Conservation (phyloP, 192 early-diverging fungal species). For the Coemansia sp. region DNA sequence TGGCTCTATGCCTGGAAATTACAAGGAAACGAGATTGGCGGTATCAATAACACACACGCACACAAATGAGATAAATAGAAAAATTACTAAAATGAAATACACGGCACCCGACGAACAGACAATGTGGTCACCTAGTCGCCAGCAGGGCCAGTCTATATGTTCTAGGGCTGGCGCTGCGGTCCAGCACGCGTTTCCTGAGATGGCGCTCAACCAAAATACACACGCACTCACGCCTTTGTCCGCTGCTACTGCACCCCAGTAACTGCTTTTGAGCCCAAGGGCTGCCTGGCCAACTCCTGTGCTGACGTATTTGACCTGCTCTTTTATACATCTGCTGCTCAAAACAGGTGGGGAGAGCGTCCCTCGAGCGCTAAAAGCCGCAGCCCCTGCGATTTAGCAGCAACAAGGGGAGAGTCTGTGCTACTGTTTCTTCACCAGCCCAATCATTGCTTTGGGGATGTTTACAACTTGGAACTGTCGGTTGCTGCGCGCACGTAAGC, state of each 20-base stretch:
- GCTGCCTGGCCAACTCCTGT: slow-evolving; percentile 1
- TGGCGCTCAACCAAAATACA: neutral
- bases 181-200: neutral
- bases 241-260: slow-evolving; percentile 6
- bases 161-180: neutral
- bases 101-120: neutral
- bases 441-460: slow-evolving; percentile 7
- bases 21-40: neutral
- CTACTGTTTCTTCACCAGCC: slow-evolving; percentile 4
- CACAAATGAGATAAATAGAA: neutral
- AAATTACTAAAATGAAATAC: neutral
- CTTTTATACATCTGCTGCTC: neutral
- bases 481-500: neutral
- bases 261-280: slow-evolving; percentile 10
- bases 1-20: slow-evolving; percentile 3
- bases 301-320: slow-evolving; percentile 11
- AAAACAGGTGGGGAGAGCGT: neutral
- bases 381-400: neutral
- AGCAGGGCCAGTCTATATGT: slow-evolving; percentile 9
- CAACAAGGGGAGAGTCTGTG: neutral
- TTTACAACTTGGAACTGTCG: slow-evolving; percentile 9
- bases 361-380: neutral
- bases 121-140: neutral
- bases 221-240: neutral
- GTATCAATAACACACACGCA: slow-evolving; percentile 2